Evolutionary conservation across 305 asterid species (phyloP).

Genomic region (Solanum hybrid): DNA sequence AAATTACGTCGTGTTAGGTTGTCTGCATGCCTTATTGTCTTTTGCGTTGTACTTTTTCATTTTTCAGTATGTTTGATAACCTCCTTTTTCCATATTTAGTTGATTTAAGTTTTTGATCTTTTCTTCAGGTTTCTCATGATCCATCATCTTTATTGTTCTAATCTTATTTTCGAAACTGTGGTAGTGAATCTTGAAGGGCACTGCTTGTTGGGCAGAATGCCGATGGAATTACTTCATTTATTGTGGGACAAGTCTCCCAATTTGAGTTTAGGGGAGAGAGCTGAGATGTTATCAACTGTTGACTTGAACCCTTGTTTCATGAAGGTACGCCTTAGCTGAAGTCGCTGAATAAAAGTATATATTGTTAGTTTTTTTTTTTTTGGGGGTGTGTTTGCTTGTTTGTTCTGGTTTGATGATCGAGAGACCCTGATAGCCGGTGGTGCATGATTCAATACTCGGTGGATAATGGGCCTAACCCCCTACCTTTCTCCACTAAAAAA

Average conservation of each 20-base stretch:
- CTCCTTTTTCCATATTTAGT: not conserved
- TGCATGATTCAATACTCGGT: not conserved
- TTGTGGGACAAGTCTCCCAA: slow-evolving; percentile 85
- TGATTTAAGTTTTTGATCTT: not conserved
- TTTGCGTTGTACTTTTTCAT: not conserved
- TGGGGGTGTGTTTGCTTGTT: not conserved
- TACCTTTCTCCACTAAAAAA: not conserved
- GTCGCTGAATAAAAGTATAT: slow-evolving; percentile 4
- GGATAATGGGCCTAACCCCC: not conserved
- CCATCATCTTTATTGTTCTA: slow-evolving; percentile 8
- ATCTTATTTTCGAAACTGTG: slow-evolving; percentile 18
- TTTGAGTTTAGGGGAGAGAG: slow-evolving; percentile 71
- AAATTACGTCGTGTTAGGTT: not conserved
- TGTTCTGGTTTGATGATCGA: not conserved
- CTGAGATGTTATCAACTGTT: slow-evolving; percentile 79
- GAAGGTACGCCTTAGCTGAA: slow-evolving; percentile 40
- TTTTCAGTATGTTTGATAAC: not conserved
- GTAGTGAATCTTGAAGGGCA: slow-evolving; percentile 64
- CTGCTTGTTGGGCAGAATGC: slow-evolving; percentile 82
- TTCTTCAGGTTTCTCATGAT: not conserved
- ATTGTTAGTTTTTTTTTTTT: not conserved
- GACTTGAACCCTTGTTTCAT: slow-evolving; percentile 72
- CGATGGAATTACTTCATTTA: slow-evolving; percentile 69
- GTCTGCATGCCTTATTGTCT: not conserved
- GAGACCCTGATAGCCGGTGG: not conserved